Evolutionary conservation across 1,284 basidiomycete species (phyloP).

Genomic region (Blastosporella zonata): DNA sequence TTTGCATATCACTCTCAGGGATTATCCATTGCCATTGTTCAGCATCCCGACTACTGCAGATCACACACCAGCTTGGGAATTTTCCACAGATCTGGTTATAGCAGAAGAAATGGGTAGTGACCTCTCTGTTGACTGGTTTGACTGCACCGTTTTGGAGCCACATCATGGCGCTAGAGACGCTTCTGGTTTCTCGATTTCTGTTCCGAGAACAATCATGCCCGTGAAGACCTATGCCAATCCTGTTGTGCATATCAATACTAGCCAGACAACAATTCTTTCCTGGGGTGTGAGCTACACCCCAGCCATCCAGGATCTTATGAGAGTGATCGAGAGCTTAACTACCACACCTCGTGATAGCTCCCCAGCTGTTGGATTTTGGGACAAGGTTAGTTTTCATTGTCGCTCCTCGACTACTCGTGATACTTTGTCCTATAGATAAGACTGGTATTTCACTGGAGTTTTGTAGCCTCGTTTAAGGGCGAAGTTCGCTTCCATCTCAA

Average conservation of each 20-base stretch:
- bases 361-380: slow-evolving; percentile 91
- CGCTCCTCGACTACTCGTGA: slow-evolving; percentile 1
- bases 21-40: slow-evolving; percentile 75
- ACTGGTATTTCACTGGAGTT: slow-evolving; percentile 81
- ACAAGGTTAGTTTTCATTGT: slow-evolving; percentile 52
- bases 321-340: slow-evolving; percentile 80
- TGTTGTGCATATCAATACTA: slow-evolving; percentile 62
- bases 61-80: slow-evolving; percentile 50
- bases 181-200: slow-evolving; percentile 56
- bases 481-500: slow-evolving; percentile 84
- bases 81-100: slow-evolving; percentile 82
- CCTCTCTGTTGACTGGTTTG: slow-evolving; percentile 71
- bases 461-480: slow-evolving; percentile 70
- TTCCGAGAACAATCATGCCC: slow-evolving; percentile 95
- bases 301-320: slow-evolving; percentile 84
- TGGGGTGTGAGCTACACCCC: slow-evolving; percentile 93
- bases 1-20: slow-evolving; percentile 69
- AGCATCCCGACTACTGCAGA: slow-evolving; percentile 50
- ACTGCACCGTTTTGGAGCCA: slow-evolving; percentile 59
- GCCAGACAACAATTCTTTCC: slow-evolving; percentile 71
- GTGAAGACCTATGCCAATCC: slow-evolving; percentile 91
- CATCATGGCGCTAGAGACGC: slow-evolving; percentile 53
- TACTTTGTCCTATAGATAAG: slow-evolving; percentile 54
- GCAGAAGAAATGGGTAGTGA: slow-evolving; percentile 85
- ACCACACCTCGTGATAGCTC: slow-evolving; percentile 86